Evolutionary conservation across 495 filamentous ascomycete genomes (phyloP).

Genomic region (Talaromyces adpressus): DNA sequence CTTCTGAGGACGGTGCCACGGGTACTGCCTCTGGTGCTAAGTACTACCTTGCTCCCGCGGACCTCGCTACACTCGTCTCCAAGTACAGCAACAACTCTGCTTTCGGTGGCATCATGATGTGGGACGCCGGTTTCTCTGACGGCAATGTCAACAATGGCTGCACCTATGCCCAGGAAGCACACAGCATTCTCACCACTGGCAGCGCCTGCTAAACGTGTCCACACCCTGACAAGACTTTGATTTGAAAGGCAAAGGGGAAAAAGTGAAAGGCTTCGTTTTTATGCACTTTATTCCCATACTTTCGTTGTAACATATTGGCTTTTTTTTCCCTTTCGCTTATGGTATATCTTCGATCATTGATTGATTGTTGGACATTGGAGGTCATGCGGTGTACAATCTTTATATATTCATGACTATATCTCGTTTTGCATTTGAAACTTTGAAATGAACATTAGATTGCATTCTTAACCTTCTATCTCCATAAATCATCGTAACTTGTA

Average conservation of each 20-base stretch:
- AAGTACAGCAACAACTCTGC: slow-evolving; percentile 24
- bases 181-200: slow-evolving; percentile 20
- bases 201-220: not conserved
- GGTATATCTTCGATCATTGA: not conserved
- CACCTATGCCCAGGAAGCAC: slow-evolving; percentile 34
- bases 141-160: slow-evolving; percentile 31
- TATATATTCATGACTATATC: not conserved
- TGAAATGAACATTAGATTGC: not conserved
- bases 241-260: not conserved
- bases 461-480: not conserved
- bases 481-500: not conserved
- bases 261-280: not conserved
- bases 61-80: slow-evolving; percentile 27
- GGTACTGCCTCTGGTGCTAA: slow-evolving; percentile 23
- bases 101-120: slow-evolving; percentile 50
- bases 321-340: not conserved
- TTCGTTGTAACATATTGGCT: not conserved
- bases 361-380: not conserved
- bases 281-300: not conserved
- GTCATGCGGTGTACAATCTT: not conserved
- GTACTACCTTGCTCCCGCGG: slow-evolving; percentile 34
- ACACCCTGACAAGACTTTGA: not conserved
- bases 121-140: slow-evolving; percentile 43
- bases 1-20: slow-evolving; percentile 15
- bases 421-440: not conserved